Percentiles rank a stretch among this genome's conserved stretches.
Conservation (phyloP, 2,329 filamentous ascomycete species). For the Aspergillus unguis region DNA sequence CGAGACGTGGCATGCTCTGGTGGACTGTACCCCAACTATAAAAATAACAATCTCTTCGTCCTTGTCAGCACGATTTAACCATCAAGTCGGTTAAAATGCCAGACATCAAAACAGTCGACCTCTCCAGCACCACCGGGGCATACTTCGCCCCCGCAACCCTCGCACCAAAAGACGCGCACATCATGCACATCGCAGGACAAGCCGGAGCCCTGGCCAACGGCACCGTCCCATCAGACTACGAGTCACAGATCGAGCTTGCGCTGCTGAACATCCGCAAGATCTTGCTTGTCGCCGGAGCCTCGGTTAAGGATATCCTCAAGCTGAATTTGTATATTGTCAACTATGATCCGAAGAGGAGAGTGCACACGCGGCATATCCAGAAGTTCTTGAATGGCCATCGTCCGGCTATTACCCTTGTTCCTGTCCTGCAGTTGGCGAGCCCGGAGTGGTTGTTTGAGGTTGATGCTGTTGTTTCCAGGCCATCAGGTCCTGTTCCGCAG, state of each 20-base stretch:
- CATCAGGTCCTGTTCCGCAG: constrained; percentile 1
- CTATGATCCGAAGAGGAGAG: constrained; percentile 38
- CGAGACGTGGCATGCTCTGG: no score
- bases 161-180: not conserved
- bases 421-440: constrained; percentile 41
- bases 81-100: no score
- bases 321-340: constrained; percentile 46
- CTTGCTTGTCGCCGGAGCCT: constrained; percentile 36
- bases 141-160: constrained; percentile 20
- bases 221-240: constrained; percentile 36
- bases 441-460: constrained; percentile 45
- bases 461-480: constrained; percentile 32
- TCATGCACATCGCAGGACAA: constrained; percentile 31
- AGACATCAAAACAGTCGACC: not conserved
- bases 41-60: no score
- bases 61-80: no score
- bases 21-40: no score
- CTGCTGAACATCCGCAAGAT: constrained; percentile 39
- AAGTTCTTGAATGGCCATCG: constrained; percentile 32
- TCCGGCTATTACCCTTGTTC: constrained; percentile 44
- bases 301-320: constrained; percentile 40
- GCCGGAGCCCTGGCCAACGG: constrained; percentile 30
- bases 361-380: constrained; percentile 39
- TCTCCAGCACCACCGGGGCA: not conserved
- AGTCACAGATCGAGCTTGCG: constrained; percentile 43